Base-by-base conservation (phyloP, 768 basidiomycete species). In the Botryobasidium botryosum region DNA sequence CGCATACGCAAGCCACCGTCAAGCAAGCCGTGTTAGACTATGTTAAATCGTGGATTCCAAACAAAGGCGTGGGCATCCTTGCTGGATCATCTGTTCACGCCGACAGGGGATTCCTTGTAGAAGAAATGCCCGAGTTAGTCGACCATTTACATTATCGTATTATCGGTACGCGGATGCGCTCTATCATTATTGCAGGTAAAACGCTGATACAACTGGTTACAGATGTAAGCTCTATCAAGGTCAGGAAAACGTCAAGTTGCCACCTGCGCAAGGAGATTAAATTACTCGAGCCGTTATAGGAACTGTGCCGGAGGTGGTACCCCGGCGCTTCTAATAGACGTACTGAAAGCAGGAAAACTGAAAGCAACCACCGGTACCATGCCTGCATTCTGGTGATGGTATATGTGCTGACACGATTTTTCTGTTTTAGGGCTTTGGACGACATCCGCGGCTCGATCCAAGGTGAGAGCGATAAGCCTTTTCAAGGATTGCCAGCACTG, bases 211-310 rank as follows among this genome's bases (percentile, higher is more conserved):
- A 8, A 15, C 8, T 18, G 21, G n/a, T 29, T 23, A 46, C 24
- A 86, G 84, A 87, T 49, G 85, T 87, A 29, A 86, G 84, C 35
- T 80, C 85, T 0, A 68, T 87, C 50, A 86, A 86, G 66, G 83
- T 75, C 38, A 50, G 48, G n/a, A n/a, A n/a, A n/a, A n/a, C n/a
- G n/a, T n/a, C n/a, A n/a, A n/a, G n/a, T n/a, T n/a, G n/a, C n/a
- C n/a, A n/a, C n/a, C 45, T 25, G 5, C 35, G 7, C 8, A 26
- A 2, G 21, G 20, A 20, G 47, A 18, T 43, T 38, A 35, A 1
- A 47, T 2, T 20, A 35, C 28, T n/a, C 18, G 13, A 13, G 3
- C n/a, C 32, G 3, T 20, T 12, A 17, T 26, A 86, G 84, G 84
- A 86, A 57, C 53, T 86, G 20, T 69, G 68, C 1, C 71, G 78